A percentile compares a stretch with the other conserved stretches of the same genome.
These are phyloP conservation scores for Pseudognaphalium luteoalbum DNA, from an alignment of 129 eudicot species.

Conservation along the genomic window DNA sequence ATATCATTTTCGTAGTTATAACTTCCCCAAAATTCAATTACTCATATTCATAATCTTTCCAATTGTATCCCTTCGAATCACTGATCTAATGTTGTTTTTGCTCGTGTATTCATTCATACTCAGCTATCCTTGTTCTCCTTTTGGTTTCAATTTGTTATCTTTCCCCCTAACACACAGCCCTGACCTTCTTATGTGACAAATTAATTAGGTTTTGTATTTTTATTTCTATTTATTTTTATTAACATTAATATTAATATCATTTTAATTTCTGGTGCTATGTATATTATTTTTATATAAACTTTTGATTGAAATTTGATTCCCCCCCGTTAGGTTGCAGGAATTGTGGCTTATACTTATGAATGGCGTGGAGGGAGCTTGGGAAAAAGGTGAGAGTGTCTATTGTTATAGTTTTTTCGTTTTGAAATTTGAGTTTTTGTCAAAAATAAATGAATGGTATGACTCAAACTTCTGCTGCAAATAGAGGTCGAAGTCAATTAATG, in stretches of 20 bases:
- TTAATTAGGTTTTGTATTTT: not conserved
- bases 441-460: not conserved
- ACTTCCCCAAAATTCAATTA: not conserved
- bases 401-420: not conserved
- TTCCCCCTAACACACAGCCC: not conserved
- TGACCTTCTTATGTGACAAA: not conserved
- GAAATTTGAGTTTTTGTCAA: not conserved
- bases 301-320: not conserved
- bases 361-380: constrained; percentile 85
- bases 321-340: constrained; percentile 23
- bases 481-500: not conserved
- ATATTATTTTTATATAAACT: not conserved
- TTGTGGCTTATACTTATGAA: constrained; percentile 40
- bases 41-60: not conserved
- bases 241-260: not conserved
- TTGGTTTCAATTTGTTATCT: not conserved
- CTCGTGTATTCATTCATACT: not conserved
- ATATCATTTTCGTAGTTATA: not conserved
- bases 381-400: constrained; percentile 48
- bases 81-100: not conserved
- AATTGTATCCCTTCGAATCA: not conserved
- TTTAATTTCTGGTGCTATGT: not conserved
- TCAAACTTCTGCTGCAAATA: not conserved
- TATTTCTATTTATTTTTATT: too few relatives aligned
- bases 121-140: not conserved